Percentiles rank a stretch among this genome's conserved stretches.
phyloP scores from a whole-genome alignment of 768 basidiomycete species.

The Gymnopilus junonius region DNA sequence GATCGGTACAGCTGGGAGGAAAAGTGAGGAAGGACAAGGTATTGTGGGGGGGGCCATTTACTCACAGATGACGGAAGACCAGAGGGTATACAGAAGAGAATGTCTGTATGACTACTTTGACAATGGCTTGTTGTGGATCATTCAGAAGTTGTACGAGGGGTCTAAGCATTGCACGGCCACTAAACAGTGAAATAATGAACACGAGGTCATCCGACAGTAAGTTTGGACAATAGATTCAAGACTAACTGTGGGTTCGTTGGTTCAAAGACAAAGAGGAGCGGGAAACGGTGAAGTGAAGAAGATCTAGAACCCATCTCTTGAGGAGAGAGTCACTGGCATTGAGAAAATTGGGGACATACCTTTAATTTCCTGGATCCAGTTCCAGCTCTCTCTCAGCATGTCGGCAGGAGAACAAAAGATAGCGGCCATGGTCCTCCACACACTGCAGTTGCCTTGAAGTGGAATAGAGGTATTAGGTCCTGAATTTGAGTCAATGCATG shows the following conservation, averaged over 20 bases:
- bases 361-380: no score
- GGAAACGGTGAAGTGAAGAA: constrained; percentile 87
- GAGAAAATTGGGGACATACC: no score
- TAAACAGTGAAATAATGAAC: constrained; percentile 44
- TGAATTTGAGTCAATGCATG: no score
- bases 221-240: constrained; percentile 26
- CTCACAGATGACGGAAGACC: constrained; percentile 81
- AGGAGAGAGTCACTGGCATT: constrained; percentile 82
- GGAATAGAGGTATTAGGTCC: no score
- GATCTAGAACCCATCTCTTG: constrained; percentile 92
- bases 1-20: constrained; percentile 69
- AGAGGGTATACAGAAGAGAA: constrained; percentile 85
- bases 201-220: constrained; percentile 32
- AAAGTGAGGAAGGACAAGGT: constrained; percentile 13
- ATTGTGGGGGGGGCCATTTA: constrained; percentile 16
- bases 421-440: no score
- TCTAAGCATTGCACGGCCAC: constrained; percentile 82
- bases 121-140: constrained; percentile 64
- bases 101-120: constrained; percentile 82
- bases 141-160: constrained; percentile 68
- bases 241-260: constrained; percentile 84
- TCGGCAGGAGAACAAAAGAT: no score
- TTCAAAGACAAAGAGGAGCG: constrained; percentile 77
- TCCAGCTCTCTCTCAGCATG: no score
- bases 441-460: no score